Percentiles rank a stretch among this genome's conserved stretches.
Evolutionary conservation across 176 grass and related monocot species (phyloP).

Genomic region (Oryza coarctata): DNA sequence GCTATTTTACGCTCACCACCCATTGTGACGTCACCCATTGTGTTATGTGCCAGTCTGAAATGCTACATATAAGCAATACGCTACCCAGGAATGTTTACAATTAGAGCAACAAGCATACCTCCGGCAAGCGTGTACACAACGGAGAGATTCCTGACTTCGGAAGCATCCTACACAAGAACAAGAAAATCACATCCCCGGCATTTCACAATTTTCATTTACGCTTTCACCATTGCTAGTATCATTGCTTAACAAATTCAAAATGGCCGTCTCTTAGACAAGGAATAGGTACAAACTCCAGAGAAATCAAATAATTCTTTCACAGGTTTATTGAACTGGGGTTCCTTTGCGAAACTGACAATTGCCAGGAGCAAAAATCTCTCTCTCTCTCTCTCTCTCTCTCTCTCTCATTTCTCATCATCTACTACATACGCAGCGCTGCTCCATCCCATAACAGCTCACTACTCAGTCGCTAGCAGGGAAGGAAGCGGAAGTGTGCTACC

Average conservation of each 20-base stretch:
- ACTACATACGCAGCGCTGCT: background rate
- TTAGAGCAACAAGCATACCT: conserved; percentile 36
- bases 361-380: background rate
- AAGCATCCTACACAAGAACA: conserved; percentile 53
- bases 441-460: too few relatives aligned
- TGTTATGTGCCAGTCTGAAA: background rate
- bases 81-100: background rate
- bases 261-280: background rate
- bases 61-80: background rate
- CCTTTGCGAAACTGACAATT: background rate
- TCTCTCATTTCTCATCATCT: background rate
- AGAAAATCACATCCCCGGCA: background rate
- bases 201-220: background rate
- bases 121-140: conserved; percentile 87
- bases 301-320: background rate
- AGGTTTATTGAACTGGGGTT: background rate
- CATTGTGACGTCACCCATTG: background rate
- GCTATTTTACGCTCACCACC: background rate
- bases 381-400: too few relatives aligned
- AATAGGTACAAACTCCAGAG: background rate
- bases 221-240: background rate
- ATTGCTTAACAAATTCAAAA: background rate
- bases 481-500: conserved; percentile 3
- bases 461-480: background rate
- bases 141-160: conserved; percentile 85